Percentiles rank a stretch among this genome's conserved stretches.
phyloP scores from a whole-genome alignment of 177 flowering plant genomes.

The Vitis hybrid region DNA sequence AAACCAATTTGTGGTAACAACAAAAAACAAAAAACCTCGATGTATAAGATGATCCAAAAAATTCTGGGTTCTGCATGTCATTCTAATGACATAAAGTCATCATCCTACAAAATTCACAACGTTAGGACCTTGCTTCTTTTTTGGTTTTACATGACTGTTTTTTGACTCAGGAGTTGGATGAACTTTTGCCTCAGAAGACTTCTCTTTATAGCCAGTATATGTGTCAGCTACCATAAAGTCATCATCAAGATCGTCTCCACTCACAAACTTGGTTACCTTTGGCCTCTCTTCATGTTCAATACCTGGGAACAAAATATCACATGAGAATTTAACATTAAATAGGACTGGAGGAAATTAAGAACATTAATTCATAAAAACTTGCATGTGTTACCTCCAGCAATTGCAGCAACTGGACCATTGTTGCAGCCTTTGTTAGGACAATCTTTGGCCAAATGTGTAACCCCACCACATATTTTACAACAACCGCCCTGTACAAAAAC shows the following conservation, averaged over 20 bases:
- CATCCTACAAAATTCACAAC: slow-evolving; percentile 73
- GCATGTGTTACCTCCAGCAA: slow-evolving; percentile 23
- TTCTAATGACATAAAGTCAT: slow-evolving; percentile 4
- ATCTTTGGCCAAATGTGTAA: slow-evolving; percentile 87
- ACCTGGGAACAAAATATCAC: slow-evolving; percentile 24
- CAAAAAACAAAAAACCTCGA: no score
- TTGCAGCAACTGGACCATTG: slow-evolving; percentile 18
- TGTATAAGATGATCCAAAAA: no score
- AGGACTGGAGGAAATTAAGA: neutral
- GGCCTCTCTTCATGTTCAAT: slow-evolving; percentile 31
- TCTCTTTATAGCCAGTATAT: slow-evolving; percentile 17
- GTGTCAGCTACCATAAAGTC: slow-evolving; percentile 55
- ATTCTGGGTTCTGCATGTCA: no score
- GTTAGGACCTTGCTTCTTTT: slow-evolving; percentile 70
- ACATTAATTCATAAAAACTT: slow-evolving; percentile 6
- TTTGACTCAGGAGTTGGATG: slow-evolving; percentile 18
- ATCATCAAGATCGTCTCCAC: slow-evolving; percentile 94
- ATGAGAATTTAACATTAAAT: neutral
- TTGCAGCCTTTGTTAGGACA: slow-evolving; percentile 65
- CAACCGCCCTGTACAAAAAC: slow-evolving; percentile 68
- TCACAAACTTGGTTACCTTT: slow-evolving; percentile 50
- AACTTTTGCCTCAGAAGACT: slow-evolving; percentile 15
- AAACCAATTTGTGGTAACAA: no score
- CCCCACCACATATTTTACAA: slow-evolving; percentile 83
- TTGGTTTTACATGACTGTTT: slow-evolving; percentile 32